A percentile compares a stretch with the other conserved stretches of the same genome.
These are phyloP conservation scores for Talaromyces atroroseus DNA, from an alignment of 2,329 filamentous ascomycete species.

Conservation along the genomic window DNA sequence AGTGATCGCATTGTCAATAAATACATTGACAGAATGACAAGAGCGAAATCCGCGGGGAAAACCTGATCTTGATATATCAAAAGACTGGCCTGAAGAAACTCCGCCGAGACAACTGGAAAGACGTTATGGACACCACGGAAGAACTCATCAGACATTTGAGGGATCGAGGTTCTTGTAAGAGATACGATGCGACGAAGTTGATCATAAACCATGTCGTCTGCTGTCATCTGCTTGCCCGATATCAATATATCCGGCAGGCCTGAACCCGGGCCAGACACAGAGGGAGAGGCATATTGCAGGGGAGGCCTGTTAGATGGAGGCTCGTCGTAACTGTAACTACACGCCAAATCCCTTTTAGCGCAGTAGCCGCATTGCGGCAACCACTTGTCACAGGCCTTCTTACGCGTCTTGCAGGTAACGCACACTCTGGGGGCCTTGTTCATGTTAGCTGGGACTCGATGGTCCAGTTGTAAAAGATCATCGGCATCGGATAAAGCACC, in stretches of 20 bases:
- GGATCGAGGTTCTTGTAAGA: not conserved
- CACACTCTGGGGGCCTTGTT: not conserved
- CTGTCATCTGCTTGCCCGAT: not conserved
- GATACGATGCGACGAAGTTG: not conserved
- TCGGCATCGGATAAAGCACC: not conserved
- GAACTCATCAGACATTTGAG: not conserved
- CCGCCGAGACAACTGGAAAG: not conserved
- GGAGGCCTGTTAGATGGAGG: not conserved
- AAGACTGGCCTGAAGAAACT: not conserved
- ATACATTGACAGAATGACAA: conserved; percentile 1
- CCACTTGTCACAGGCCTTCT: conserved; percentile 5
- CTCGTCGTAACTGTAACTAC: conserved; percentile 6
- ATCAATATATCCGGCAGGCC: not conserved
- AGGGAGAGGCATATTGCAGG: not conserved
- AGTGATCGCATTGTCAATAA: not conserved
- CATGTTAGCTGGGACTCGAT: not conserved
- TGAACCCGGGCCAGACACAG: not conserved
- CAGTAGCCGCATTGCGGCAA: conserved; percentile 3
- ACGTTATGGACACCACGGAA: not conserved
- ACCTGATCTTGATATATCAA: not conserved
- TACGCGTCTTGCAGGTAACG: conserved; percentile 1
- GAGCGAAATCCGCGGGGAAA: not conserved
- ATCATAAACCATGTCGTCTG: not conserved
- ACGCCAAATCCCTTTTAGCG: not conserved
- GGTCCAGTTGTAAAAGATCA: not conserved